Conservation (phyloP, 805 yeast genomes). For the Ogataea naganishii region DNA sequence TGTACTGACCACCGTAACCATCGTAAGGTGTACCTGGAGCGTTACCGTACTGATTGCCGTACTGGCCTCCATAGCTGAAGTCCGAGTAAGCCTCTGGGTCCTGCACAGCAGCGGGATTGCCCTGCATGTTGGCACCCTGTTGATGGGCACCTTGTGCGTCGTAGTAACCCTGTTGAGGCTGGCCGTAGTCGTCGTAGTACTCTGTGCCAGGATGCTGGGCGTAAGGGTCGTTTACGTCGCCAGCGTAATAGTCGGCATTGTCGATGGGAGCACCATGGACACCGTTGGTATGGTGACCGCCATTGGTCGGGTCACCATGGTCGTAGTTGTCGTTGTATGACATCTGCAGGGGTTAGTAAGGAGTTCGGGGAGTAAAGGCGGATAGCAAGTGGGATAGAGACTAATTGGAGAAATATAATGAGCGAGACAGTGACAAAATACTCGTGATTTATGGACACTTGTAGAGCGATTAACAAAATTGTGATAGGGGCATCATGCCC, state of each 20-base stretch:
- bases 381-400: too few species aligned
- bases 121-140: too few species aligned
- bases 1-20: slow-evolving; percentile 40
- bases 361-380: too few species aligned
- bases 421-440: too few species aligned
- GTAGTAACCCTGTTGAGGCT: slow-evolving; percentile 38
- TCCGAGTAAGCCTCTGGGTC: slow-evolving; percentile 56
- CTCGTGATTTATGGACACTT: too few species aligned
- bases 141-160: slow-evolving; percentile 39
- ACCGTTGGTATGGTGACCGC: slow-evolving; percentile 14
- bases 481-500: too few species aligned
- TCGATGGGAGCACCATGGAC: slow-evolving; percentile 21
- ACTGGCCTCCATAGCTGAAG: slow-evolving; percentile 44
- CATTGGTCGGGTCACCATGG: slow-evolving; percentile 22
- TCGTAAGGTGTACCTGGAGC: slow-evolving; percentile 61
- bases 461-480: too few species aligned
- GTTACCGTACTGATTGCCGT: slow-evolving; percentile 52
- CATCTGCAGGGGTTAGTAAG: slow-evolving; percentile 29
- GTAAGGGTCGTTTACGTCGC: slow-evolving; percentile 14
- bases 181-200: slow-evolving; percentile 20
- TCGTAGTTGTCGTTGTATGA: slow-evolving; percentile 53
- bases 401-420: too few species aligned
- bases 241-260: slow-evolving; percentile 20
- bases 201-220: slow-evolving; percentile 22
- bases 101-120: slow-evolving; percentile 3